phyloP scores from a whole-genome alignment of 805 yeast species.

The Metschnikowia vanudenii region DNA sequence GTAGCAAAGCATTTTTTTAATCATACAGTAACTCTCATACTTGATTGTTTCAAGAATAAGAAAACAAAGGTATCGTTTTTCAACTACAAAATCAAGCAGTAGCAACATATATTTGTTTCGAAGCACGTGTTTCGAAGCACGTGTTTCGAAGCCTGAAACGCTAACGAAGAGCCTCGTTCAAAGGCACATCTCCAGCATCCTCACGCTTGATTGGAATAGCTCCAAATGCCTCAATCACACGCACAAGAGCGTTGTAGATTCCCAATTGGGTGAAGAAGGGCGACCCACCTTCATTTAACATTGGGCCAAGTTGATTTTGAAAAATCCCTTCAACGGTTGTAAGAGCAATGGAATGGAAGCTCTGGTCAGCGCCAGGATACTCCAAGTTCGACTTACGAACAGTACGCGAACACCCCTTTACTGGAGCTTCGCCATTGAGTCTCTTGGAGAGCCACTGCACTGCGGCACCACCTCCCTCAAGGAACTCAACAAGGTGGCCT shows the following conservation, averaged over 20 bases:
- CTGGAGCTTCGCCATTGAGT: constrained; percentile 12
- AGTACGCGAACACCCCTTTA: constrained; percentile 12
- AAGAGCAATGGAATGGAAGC: constrained; percentile 4
- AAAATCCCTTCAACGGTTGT: constrained; percentile 1
- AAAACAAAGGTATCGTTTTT: too few species aligned
- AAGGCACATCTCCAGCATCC: not conserved
- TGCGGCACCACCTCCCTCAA: constrained; percentile 15
- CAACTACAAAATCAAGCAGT: too few species aligned
- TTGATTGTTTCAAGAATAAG: too few species aligned
- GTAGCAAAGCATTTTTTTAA: too few species aligned
- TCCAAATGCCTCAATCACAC: constrained; percentile 7
- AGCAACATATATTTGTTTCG: too few species aligned
- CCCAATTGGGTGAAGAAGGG: not conserved
- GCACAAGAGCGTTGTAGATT: not conserved
- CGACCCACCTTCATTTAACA: constrained; percentile 1
- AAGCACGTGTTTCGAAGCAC: too few species aligned
- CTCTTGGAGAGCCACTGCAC: constrained; percentile 14
- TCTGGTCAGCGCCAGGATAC: constrained; percentile 14
- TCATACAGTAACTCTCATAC: too few species aligned
- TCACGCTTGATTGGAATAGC: constrained; percentile 7
- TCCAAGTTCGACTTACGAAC: constrained; percentile 14
- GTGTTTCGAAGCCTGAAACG: too few species aligned
- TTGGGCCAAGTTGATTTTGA: constrained; percentile 8
- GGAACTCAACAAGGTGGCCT: constrained; percentile 27
- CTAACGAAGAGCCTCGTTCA: not conserved